Conservation (phyloP, 495 filamentous ascomycete genomes). For the Podospora didyma region DNA sequence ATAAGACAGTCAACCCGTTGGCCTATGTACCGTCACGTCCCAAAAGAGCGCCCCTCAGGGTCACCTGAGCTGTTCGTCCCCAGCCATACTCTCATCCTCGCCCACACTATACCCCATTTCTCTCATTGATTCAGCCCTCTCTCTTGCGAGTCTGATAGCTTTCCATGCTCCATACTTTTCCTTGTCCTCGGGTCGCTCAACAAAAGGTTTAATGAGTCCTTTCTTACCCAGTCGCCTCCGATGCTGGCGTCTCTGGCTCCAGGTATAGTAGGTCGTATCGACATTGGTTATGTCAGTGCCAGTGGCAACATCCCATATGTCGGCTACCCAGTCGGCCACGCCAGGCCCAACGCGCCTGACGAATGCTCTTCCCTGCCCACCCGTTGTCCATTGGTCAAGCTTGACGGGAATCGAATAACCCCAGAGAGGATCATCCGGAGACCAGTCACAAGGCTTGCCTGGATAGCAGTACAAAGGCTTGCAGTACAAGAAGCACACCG, state of each 20-base stretch:
- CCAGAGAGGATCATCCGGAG: conserved; percentile 47
- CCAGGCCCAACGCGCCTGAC: conserved; percentile 28
- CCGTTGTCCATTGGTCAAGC: conserved; percentile 51
- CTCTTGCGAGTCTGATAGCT: conserved; percentile 27
- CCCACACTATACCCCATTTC: conserved; percentile 23
- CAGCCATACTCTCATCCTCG: conserved; percentile 32
- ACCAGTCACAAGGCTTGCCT: conserved; percentile 41
- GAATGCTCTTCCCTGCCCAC: conserved; percentile 34
- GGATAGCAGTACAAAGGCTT: conserved; percentile 50
- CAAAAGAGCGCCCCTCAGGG: neutral
- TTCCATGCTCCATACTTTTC: conserved; percentile 31
- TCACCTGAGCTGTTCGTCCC: conserved; percentile 27
- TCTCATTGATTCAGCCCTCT: conserved; percentile 22
- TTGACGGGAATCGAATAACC: conserved; percentile 52
- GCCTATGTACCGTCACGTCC: neutral
- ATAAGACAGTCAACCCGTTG: too few species aligned
- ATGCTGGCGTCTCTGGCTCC: conserved; percentile 31
- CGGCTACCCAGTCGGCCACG: conserved; percentile 36
- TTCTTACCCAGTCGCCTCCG: conserved; percentile 38
- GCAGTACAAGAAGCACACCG: conserved; percentile 60
- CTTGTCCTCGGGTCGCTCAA: conserved; percentile 28
- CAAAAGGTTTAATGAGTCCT: conserved; percentile 28
- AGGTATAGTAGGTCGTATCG: conserved; percentile 26
- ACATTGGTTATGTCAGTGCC: conserved; percentile 35
- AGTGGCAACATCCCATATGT: conserved; percentile 36